Base-by-base conservation (phyloP, 805 yeast species). In the Saccharomycopsis fodiens region DNA sequence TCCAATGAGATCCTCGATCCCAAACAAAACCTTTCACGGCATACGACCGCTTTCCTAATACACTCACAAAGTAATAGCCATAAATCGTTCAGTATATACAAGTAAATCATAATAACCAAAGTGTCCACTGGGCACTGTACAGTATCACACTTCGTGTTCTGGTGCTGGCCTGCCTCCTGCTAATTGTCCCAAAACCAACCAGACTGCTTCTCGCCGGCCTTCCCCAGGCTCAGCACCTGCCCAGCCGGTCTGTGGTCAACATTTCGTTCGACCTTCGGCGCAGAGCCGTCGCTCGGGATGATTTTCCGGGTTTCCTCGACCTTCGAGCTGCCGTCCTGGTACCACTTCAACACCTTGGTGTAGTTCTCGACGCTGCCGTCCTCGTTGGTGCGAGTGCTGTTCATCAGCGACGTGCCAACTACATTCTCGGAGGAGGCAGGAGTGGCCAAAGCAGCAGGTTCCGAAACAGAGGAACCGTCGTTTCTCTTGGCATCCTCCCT, bases 341-440 rank as follows among this genome's bases (percentile, higher is more conserved):
- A 74, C 27, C 56, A 63, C 22, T 68, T 66, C 42, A 64, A 59
- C 6, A 56, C 50, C 41, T 62, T 63, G 2, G 67, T 65, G 21
- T 63, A 49, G 48, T 69, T 69, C 51, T 73, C 74, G 16, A 58
- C 51, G 20, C 66, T 68, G 3, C 76, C 78, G 22, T 72, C 65
- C 4, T 63, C 66, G 19, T 68, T 51, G 3, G 72, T 62, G 23
- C 57, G 61, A 45, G 62, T 62, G 8, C 63, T 52, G 2, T 66
- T 60, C 3, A 66, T 61, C 30, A 62, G 65, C 15, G 69, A 61
- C 3, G 65, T 63, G 0, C 76, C 72, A 3, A 68, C 57, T 3
- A 66, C 55, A 13, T 53, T 59, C 21, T 56, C 60, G 16, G 15
- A 10, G n/a, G 37, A 34, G 17, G 23, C 42, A 23, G 13, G 34